These are phyloP conservation scores for Scheffersomyces spartinae DNA, from an alignment of 805 yeast species.

Conservation along the genomic window DNA sequence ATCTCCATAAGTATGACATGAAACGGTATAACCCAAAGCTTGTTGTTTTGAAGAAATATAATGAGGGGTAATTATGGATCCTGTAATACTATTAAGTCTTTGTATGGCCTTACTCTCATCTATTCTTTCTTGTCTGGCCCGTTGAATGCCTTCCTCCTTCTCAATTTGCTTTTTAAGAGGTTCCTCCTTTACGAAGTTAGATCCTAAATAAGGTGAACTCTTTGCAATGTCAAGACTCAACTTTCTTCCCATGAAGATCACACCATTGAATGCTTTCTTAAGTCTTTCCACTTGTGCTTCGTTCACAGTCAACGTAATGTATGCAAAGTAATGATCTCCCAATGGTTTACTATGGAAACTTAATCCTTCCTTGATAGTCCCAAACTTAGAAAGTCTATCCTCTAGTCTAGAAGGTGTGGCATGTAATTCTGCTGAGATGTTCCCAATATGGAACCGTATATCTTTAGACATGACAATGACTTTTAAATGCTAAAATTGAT, in stretches of 20 bases:
- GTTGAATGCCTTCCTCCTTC: constrained; percentile 20
- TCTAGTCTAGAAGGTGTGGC: constrained; percentile 35
- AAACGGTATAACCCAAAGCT: constrained; percentile 17
- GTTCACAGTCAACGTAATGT: constrained; percentile 44
- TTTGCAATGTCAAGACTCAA: constrained; percentile 54
- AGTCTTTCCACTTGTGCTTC: constrained; percentile 37
- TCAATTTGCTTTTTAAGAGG: no score
- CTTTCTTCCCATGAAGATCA: constrained; percentile 63
- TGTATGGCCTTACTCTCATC: constrained; percentile 22
- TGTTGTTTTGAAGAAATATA: constrained; percentile 5
- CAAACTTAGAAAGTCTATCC: constrained; percentile 51
- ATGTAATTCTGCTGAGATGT: constrained; percentile 44
- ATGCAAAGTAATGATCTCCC: constrained; percentile 51
- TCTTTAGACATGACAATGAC: no score
- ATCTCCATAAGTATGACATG: constrained; percentile 22
- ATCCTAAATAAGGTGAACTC: no score
- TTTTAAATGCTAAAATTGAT: no score
- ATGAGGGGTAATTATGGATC: constrained; percentile 6
- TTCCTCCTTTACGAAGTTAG: constrained; percentile 31
- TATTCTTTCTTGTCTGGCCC: constrained; percentile 28
- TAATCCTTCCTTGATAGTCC: constrained; percentile 35
- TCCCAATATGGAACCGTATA: constrained; percentile 71
- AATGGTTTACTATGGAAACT: constrained; percentile 46
- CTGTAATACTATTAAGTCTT: constrained; percentile 13
- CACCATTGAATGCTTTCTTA: constrained; percentile 51